Evolutionary conservation across 352 stramenopile species (phyloP), one percentile per base, ranked within the genome.

Genomic region (Pythium rishiriense): DNA sequence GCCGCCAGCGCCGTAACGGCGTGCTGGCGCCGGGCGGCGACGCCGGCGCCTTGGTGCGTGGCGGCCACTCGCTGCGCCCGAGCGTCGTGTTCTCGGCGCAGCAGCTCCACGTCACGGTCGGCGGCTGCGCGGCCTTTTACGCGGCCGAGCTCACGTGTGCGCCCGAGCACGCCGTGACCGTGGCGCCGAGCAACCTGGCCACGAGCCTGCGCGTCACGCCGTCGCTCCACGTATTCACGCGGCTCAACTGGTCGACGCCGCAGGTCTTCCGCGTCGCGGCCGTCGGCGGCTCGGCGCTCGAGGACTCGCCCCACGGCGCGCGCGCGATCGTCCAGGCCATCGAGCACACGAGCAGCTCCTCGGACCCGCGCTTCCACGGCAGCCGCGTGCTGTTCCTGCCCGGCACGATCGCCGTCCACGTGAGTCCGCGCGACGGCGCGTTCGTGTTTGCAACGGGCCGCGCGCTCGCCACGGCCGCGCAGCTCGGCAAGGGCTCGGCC

Each of bases 221-320:
- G 11, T 69, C 77, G 37, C 60, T 81, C 1, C 66, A 84, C 17
- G 62, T 87, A 2, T 88, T 88, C 64, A 76, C 71, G 0, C 48
- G 14, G 26, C 73, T 79, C 1, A 85, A 84, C 33, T 90, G 78
- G 78, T 55, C 25, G 14, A 64, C 66, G 22, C 76, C 78, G 19
- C 78, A 86, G 41, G 76, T 66, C 37, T 88, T 88, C 37, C 76
- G 78, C 5, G 70, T 90, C 14, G 66, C 77, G 7, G 81, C 72
- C 9, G 61, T 79, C 2, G 69, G 61, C 31, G 61, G 61, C 19
- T 51, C 61, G 4, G 51, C 70, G 1, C 71, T 66, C 8, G 76
- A 81, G 22, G 69, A 82, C 26, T 39, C 50, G 50, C 58, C 25
- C 51, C 69, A 12, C 35, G 35, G 61, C 72, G 43, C 45, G 24